Evolutionary conservation across 106 monocot species (phyloP).

Genomic region (Phalaenopsis aphrodite): DNA sequence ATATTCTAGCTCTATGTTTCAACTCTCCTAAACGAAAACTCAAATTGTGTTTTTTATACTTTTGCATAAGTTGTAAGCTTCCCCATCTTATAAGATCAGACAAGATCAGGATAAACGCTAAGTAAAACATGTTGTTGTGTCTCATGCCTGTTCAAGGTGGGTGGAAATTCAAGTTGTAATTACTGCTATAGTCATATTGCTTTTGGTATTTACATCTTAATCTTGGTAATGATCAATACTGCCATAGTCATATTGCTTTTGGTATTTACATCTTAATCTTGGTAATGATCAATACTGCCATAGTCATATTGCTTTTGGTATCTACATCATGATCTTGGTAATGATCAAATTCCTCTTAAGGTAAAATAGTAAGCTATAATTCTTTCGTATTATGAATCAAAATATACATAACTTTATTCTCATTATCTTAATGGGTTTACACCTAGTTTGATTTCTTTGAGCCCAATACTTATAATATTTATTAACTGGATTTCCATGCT

Average conservation of each 20-base stretch:
- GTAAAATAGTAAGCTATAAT: neutral
- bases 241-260: neutral
- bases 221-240: neutral
- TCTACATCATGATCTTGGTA: neutral
- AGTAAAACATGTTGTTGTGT: neutral
- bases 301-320: neutral
- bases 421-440: neutral
- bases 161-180: neutral
- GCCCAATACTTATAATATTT: neutral
- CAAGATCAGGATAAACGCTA: neutral
- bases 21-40: neutral
- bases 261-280: neutral
- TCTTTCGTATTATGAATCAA: neutral
- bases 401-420: neutral
- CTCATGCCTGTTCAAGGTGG: neutral
- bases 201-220: neutral
- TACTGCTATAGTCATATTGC: neutral
- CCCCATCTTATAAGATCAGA: neutral
- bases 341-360: slow-evolving; percentile 1
- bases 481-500: neutral
- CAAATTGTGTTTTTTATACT: neutral
- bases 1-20: neutral
- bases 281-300: neutral
- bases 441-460: neutral
- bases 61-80: neutral